Evolutionary conservation across 139 green algal species (phyloP).

Genomic region (Chlorella ohadii): DNA sequence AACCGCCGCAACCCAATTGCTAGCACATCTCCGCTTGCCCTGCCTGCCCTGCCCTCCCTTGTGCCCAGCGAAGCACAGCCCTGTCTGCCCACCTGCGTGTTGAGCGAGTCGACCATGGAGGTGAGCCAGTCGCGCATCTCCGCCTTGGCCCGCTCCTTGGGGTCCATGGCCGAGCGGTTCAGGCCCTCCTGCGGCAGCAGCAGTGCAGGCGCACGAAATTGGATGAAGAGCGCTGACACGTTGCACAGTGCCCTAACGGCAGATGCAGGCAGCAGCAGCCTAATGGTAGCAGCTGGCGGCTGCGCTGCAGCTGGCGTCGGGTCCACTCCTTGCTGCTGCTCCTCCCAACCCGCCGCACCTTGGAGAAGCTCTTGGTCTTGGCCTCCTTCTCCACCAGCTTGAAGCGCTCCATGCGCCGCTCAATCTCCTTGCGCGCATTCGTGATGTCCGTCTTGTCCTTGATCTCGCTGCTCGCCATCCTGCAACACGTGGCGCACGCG

Average conservation of each 20-base stretch:
- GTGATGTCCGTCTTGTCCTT: conserved; percentile 95
- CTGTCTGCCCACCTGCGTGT: conserved; percentile 58
- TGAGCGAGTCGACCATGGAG: conserved; percentile 80
- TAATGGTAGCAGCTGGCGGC: too few relatives aligned
- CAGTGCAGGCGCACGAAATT: too few relatives aligned
- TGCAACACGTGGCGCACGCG: conserved; percentile 27
- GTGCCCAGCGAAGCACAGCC: not conserved
- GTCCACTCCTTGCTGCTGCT: too few relatives aligned
- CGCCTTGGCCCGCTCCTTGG: conserved; percentile 82
- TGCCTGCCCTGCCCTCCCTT: not conserved
- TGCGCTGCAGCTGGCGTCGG: too few relatives aligned
- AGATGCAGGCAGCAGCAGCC: too few relatives aligned
- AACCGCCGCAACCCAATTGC: not conserved
- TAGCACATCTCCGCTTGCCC: not conserved
- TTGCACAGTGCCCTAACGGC: too few relatives aligned
- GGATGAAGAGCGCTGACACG: too few relatives aligned
- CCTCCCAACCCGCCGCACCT: conserved; percentile 28
- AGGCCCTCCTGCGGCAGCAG: conserved; percentile 68
- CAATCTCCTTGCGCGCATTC: conserved; percentile 91
- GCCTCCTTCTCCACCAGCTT: conserved; percentile 97
- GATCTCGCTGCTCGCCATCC: conserved; percentile 88
- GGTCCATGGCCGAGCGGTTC: conserved; percentile 74
- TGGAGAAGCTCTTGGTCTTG: conserved; percentile 97
- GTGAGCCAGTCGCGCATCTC: conserved; percentile 96
- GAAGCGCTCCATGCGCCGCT: conserved; percentile 98